Evolutionary conservation across 73 alveolate species (phyloP).

Genomic region (Diophrys appendiculata): DNA sequence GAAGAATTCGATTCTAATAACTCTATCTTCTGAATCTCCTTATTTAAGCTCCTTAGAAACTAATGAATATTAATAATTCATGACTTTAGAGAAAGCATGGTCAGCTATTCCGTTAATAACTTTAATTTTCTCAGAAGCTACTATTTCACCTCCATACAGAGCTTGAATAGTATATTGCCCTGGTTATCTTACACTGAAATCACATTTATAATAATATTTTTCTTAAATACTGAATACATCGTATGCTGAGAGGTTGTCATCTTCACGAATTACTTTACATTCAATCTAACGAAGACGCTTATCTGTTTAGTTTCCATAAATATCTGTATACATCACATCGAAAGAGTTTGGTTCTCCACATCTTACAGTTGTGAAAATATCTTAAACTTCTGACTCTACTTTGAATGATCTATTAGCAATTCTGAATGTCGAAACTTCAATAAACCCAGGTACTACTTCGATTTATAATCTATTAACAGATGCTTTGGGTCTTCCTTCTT

Average conservation of each 20-base stretch:
- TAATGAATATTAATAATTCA: conserved; percentile 5
- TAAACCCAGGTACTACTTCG: neutral
- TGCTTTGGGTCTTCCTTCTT: neutral
- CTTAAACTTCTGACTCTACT: neutral
- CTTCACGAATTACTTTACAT: neutral
- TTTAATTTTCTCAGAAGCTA: neutral
- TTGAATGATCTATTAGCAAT: neutral
- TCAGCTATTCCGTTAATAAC: conserved; percentile 25
- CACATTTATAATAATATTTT: neutral
- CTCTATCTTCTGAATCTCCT: conserved; percentile 6
- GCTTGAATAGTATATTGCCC: conserved; percentile 3
- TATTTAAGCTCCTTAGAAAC: neutral
- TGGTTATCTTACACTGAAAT: conserved; percentile 3
- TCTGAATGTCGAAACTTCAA: neutral
- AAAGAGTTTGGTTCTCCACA: neutral
- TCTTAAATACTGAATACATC: neutral
- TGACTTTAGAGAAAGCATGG: conserved; percentile 4
- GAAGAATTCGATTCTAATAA: neutral
- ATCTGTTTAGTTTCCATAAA: neutral
- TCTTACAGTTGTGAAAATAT: neutral
- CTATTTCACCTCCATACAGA: neutral
- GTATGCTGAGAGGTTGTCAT: neutral
- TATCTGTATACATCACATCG: neutral
- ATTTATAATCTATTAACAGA: neutral
- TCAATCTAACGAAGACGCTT: neutral